Evolutionary conservation across 108 stramenopile species (phyloP).

Genomic region (Discostella pseudostelligera): DNA sequence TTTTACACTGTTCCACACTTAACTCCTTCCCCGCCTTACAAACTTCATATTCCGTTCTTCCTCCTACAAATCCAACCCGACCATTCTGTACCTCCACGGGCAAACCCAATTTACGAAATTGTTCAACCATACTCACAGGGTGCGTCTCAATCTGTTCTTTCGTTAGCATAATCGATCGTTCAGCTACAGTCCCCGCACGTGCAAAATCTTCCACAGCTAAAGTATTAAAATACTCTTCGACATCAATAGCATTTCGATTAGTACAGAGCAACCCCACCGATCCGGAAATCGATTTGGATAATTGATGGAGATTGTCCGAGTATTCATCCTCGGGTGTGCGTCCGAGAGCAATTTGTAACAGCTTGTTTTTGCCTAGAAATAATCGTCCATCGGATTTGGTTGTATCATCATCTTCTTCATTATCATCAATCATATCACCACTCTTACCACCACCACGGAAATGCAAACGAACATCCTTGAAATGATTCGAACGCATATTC

Average conservation of each 20-base stretch:
- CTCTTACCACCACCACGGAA: constrained; percentile 57
- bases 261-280: constrained; percentile 91
- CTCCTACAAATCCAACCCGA: constrained; percentile 74
- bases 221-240: constrained; percentile 83
- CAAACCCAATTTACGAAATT: constrained; percentile 92
- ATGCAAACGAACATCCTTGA: constrained; percentile 90
- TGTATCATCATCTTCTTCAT: constrained; percentile 11
- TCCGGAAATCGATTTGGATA: constrained; percentile 78
- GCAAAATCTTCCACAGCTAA: constrained; percentile 89
- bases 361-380: constrained; percentile 96
- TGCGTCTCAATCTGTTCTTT: constrained; percentile 69
- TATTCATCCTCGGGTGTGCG: constrained; percentile 91
- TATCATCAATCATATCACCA: constrained; percentile 23
- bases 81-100: constrained; percentile 92
- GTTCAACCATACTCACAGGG: constrained; percentile 93
- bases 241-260: constrained; percentile 60
- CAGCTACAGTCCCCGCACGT: constrained; percentile 75
- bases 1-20: constrained; percentile 88
- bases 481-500: constrained; percentile 93
- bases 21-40: constrained; percentile 88
- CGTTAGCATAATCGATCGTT: constrained; percentile 70
- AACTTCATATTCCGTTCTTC: constrained; percentile 66
- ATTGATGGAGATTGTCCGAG: constrained; percentile 84
- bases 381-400: constrained; percentile 55
- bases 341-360: constrained; percentile 92